Evolutionary conservation across 306 rosid species (phyloP), one percentile per base, ranked within the genome.

Genomic region (Aeschynomene evenia): DNA sequence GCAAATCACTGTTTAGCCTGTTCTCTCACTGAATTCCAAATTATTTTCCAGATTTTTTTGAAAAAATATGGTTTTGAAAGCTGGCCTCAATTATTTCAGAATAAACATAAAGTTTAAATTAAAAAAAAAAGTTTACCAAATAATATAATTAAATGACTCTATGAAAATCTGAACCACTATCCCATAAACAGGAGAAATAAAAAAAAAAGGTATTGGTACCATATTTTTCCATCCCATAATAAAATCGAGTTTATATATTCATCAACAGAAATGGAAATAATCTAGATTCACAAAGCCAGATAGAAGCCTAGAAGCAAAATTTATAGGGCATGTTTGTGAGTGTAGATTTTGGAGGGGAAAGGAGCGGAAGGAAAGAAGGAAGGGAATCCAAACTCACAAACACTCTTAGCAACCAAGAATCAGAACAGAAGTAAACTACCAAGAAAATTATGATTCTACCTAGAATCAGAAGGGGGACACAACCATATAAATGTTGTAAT

Each of bases 391-490:
- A n/a, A n/a, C n/a, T n/a, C n/a, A n/a, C n/a, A n/a, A n/a, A n/a
- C n/a, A n/a, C n/a, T n/a, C n/a, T 61, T 57, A 53, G 54, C 70
- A 54, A 15, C 56, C 16, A 73, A 34, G 43, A 50, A 37, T 29
- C 16, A 66, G 10, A 54, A 16, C 12, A 40, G 16, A 39, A 37
- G 71, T 31, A 58, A 20, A 59, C 6, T 43, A 29, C 48, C 71
- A 31, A 69, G 1, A 3, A 39, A 39, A 1, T 39, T 15, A 1
- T 12, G n/a, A 40, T 12, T 4, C 48, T 40, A 13, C 15, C 13
- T 40, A 40, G 18, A 5, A 33, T 40, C 15, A 1, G 6, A 13
- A 40, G 48, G 48, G 18, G 4, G 15, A 40, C 15, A 40, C 15
- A 40, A 40, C 2, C 13, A 11, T 6, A n/a, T 40, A 40, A 40